Conservation (phyloP, 352 stramenopile species). For the Phytophthora boehmeriae region DNA sequence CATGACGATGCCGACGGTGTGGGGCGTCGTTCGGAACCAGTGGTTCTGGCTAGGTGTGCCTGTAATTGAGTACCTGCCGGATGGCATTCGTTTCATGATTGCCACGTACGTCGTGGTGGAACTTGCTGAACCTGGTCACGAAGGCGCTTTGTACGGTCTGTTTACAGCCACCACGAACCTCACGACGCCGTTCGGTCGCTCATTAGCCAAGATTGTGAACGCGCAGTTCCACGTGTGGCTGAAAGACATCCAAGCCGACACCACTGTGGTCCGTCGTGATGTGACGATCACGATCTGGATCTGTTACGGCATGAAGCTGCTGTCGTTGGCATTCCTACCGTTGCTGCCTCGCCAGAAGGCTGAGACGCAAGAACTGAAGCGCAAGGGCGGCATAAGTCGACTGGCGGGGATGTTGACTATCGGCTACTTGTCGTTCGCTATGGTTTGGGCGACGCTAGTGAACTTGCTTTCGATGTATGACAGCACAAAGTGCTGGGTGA, state of each 20-base stretch:
- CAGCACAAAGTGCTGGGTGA: no score
- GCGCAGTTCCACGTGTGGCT: conserved; percentile 36
- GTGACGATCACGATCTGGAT: conserved; percentile 55
- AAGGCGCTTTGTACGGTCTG: conserved; percentile 51
- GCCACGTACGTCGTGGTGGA: conserved; percentile 48
- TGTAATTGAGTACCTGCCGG: conserved; percentile 44
- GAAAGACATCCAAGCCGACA: conserved; percentile 36
- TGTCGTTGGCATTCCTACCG: conserved; percentile 43
- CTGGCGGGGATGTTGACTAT: conserved; percentile 32
- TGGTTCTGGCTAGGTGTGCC: conserved; percentile 62
- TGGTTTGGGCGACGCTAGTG: no score
- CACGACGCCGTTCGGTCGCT: conserved; percentile 39
- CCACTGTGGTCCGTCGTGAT: conserved; percentile 40
- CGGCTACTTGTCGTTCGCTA: conserved; percentile 34
- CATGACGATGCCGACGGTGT: conserved; percentile 46
- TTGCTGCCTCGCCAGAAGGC: conserved; percentile 54
- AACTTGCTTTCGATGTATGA: no score
- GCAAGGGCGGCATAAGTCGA: no score
- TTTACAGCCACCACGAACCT: conserved; percentile 36
- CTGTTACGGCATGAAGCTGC: conserved; percentile 50
- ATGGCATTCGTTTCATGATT: conserved; percentile 35
- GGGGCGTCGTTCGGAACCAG: conserved; percentile 48
- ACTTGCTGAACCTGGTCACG: conserved; percentile 40
- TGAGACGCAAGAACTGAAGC: conserved; percentile 45
- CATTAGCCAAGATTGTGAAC: conserved; percentile 51